phyloP scores from a whole-genome alignment of 1,284 basidiomycete species.

The Austroboletus novae-zelandiae region DNA sequence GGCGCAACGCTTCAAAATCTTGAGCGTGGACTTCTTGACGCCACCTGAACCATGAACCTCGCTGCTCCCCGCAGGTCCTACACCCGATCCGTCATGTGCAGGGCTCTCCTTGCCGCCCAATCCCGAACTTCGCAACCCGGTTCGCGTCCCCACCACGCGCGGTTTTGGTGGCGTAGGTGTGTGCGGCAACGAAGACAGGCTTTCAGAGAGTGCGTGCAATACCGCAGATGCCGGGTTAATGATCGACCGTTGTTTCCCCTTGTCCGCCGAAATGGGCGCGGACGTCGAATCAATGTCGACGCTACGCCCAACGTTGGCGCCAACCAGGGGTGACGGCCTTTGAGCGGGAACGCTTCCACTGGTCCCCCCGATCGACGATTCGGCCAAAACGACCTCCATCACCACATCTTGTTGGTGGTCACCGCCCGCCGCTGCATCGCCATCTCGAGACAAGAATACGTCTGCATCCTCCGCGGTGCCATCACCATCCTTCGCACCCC shows the following conservation, averaged over 20 bases:
- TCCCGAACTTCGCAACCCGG: constrained; percentile 41
- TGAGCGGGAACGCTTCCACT: not conserved
- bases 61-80: constrained; percentile 7
- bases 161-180: constrained; percentile 40
- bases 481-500: constrained; percentile 2
- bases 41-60: constrained; percentile 21
- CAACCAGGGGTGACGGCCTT: not conserved
- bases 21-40: constrained; percentile 30
- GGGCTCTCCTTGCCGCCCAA: constrained; percentile 36
- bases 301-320: not conserved
- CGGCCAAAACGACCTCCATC: not conserved
- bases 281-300: constrained; percentile 13
- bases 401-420: not conserved
- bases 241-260: constrained; percentile 40
- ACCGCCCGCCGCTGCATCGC: no score
- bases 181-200: constrained; percentile 46
- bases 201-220: constrained; percentile 55
- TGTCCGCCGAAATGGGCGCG: constrained; percentile 26
- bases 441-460: constrained; percentile 9
- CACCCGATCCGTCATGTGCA: constrained; percentile 19
- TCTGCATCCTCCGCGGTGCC: constrained; percentile 35
- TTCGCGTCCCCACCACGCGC: constrained; percentile 28
- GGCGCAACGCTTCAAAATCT: constrained; percentile 70
- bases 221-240: constrained; percentile 54
- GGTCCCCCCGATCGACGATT: not conserved